A percentile compares a stretch with the other conserved stretches of the same genome.
Evolutionary conservation across 2,329 filamentous ascomycete genomes (phyloP).

Genomic region (Venturia aucupariae): DNA sequence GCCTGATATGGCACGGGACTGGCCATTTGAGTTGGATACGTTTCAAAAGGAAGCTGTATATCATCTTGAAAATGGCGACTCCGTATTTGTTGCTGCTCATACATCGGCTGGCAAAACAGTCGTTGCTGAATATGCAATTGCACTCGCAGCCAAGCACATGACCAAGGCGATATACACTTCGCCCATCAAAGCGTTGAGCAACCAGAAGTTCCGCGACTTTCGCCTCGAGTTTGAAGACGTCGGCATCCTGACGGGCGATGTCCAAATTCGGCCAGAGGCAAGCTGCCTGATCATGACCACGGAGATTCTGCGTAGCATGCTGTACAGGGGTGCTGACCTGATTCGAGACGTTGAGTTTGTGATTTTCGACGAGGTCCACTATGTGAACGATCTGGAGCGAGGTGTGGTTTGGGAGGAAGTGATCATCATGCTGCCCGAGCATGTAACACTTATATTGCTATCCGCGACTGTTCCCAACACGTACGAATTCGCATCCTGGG

Average conservation of each 20-base stretch:
- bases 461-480: constrained; percentile 97
- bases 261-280: constrained; percentile 94
- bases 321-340: constrained; percentile 89
- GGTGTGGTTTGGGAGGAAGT: constrained; percentile 99
- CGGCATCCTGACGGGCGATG: constrained; percentile 91
- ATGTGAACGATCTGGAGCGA: constrained; percentile 91
- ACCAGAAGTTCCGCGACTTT: constrained; percentile 98
- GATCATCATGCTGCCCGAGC: constrained; percentile 97
- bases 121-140: constrained; percentile 95
- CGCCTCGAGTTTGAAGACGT: constrained; percentile 86
- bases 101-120: constrained; percentile 98
- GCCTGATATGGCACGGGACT: constrained; percentile 90
- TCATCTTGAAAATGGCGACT: constrained; percentile 91
- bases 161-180: constrained; percentile 99
- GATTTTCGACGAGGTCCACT: constrained; percentile 98
- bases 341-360: constrained; percentile 98
- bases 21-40: constrained; percentile 94
- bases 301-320: constrained; percentile 95
- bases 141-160: constrained; percentile 95
- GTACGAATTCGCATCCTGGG: constrained; percentile 96
- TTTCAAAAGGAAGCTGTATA: constrained; percentile 99
- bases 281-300: constrained; percentile 99
- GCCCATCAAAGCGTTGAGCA: constrained; percentile 95
- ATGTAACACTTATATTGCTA: constrained; percentile 88
- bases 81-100: constrained; percentile 94